Conservation (phyloP, 176 grass and related monocot genomes). For the Eragrostis nindensis region DNA sequence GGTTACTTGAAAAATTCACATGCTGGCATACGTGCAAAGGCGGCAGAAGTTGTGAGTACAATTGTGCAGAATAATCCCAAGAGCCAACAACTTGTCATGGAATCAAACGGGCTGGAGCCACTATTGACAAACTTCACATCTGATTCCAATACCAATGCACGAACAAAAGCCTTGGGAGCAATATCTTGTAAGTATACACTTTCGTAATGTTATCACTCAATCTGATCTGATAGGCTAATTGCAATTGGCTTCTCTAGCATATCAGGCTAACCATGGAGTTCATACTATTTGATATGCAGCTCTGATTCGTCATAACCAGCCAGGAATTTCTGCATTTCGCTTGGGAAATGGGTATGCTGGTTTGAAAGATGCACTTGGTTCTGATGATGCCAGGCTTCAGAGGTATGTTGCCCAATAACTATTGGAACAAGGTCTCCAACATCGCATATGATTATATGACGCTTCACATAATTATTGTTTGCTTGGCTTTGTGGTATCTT, state of each 20-base stretch:
- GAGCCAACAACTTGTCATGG: constrained; percentile 88
- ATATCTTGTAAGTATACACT: constrained; percentile 70
- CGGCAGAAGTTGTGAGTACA: constrained; percentile 86
- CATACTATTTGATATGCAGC: constrained; percentile 44
- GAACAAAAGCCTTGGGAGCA: constrained; percentile 94
- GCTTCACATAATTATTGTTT: neutral
- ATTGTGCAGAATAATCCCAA: constrained; percentile 93
- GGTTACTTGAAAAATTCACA: constrained; percentile 77
- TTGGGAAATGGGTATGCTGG: constrained; percentile 90
- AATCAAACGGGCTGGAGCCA: constrained; percentile 78
- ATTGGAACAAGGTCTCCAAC: neutral
- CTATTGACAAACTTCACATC: constrained; percentile 81
- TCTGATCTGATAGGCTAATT: neutral
- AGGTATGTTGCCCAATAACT: constrained; percentile 46
- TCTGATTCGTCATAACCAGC: constrained; percentile 81
- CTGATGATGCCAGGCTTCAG: constrained; percentile 81
- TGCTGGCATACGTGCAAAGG: constrained; percentile 88
- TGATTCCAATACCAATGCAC: constrained; percentile 63
- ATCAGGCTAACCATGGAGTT: constrained; percentile 14
- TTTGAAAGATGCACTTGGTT: constrained; percentile 77
- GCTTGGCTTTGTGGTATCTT: neutral
- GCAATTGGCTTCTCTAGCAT: neutral
- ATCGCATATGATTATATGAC: neutral
- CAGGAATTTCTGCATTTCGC: constrained; percentile 77
- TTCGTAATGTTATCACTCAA: neutral